Conservation (phyloP, 768 basidiomycete species). For the Lactarius hatsudake region DNA sequence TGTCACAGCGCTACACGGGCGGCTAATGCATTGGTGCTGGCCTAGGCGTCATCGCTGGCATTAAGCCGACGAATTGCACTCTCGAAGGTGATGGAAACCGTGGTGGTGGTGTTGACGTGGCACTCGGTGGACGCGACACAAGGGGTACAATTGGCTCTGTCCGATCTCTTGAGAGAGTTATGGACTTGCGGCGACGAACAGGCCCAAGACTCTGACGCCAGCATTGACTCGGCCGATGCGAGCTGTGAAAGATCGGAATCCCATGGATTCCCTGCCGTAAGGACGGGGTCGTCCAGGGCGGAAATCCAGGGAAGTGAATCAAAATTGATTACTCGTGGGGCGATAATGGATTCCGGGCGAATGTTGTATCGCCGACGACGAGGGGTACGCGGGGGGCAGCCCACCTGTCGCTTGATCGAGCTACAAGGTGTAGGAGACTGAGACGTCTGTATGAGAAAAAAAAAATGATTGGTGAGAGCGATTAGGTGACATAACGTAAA, state of each 20-base stretch:
- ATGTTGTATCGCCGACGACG: constrained; percentile 27
- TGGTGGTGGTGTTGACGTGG: constrained; percentile 26
- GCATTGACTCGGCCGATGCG: constrained; percentile 18
- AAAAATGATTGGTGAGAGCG: background rate
- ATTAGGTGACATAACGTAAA: background rate
- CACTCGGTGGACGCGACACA: background rate
- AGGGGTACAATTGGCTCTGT: constrained; percentile 16
- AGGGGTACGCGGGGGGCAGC: constrained; percentile 25
- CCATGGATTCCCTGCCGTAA: constrained; percentile 22
- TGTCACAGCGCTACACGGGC: constrained; percentile 1
- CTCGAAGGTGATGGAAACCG: constrained; percentile 25
- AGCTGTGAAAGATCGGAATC: constrained; percentile 28
- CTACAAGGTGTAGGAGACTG: constrained; percentile 28
- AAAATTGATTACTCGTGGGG: constrained; percentile 20
- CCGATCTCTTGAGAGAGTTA: constrained; percentile 18
- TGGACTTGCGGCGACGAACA: constrained; percentile 27
- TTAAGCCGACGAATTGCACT: constrained; percentile 26
- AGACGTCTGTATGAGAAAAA: constrained; percentile 18
- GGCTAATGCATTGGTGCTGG: constrained; percentile 11
- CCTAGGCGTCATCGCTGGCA: constrained; percentile 27
- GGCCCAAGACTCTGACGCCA: constrained; percentile 21
- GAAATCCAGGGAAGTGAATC: constrained; percentile 29
- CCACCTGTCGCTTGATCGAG: constrained; percentile 25
- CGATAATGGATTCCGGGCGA: constrained; percentile 16
- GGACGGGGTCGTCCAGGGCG: constrained; percentile 21